Base-by-base conservation (phyloP, 768 basidiomycete genomes). In the Lactifluus rugatus region DNA sequence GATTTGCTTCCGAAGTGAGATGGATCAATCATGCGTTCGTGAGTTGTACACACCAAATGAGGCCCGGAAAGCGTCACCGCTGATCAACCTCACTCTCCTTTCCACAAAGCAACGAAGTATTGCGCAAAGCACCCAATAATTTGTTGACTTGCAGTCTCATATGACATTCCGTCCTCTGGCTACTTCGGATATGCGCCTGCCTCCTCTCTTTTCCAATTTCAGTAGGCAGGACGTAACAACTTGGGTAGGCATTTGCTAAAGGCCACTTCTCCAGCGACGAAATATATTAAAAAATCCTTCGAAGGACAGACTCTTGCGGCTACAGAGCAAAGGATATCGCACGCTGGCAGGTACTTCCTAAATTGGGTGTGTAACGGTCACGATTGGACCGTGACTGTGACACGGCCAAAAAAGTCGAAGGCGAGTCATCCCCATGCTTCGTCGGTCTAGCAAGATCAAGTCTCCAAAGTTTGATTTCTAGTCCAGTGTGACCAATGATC, bases 401-500 rank as follows among this genome's bases (percentile, higher is more conserved):
- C 34, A 13, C 17, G 16, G 17, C 16, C 37, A 0, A 39, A 39
- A 17, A 39, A 2, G 37, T 11, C 37, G 5, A 17, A 39, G 37
- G 37, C 37, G 37, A 39, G 37, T 39, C 37, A 39, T 39, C 17
- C 10, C 2, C 16, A 2, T 17, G 37, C 11, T n/a, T 39, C 16
- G 16, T 39, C 14, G 11, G 14, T 17, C 37, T 16, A 39, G 37
- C 37, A 25, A 25, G 44, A 28, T 10, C 25, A 47, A 19, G 13
- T 46, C 23, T 34, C 52, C 45, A 19, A 53, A 54, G 44, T 44
- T 37, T 42, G 28, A 48, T 59, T 47, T 21, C 37, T 13, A 39
- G 44, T 28, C 49, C 25, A 56, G 59, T 60, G 59, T 60, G 59
- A 60, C 21, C 36, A 37, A 60, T 48, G 21, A 16, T 10, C 41